Conservation (phyloP, 2,329 filamentous ascomycete species). For the Fusarium falciforme region DNA sequence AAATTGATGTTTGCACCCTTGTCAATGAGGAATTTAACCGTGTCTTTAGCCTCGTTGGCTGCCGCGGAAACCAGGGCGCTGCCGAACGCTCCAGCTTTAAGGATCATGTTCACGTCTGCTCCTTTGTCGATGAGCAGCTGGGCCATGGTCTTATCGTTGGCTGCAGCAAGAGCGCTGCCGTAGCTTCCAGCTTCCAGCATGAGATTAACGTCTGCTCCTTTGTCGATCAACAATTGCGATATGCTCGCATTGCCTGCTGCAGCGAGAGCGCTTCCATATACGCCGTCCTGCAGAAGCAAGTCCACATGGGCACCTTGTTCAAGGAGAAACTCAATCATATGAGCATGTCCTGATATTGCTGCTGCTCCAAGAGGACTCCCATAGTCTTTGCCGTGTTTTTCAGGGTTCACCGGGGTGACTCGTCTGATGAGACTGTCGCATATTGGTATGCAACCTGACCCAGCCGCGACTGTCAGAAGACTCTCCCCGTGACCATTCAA, state of each 20-base stretch:
- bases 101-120: neutral
- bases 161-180: neutral
- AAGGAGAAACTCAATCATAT: neutral
- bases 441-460: neutral
- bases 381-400: neutral
- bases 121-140: neutral
- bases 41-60: accelerated
- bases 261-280: neutral
- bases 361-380: neutral
- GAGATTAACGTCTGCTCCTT: too few relatives aligned
- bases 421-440: neutral
- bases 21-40: neutral
- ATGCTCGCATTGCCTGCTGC: neutral
- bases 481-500: neutral
- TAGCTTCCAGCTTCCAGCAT: too few relatives aligned
- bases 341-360: accelerated
- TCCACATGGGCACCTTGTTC: neutral
- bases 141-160: neutral
- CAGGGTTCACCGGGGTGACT: neutral
- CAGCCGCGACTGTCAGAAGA: neutral
- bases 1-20: neutral
- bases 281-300: neutral
- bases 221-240: too few relatives aligned
- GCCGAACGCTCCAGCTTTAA: neutral
- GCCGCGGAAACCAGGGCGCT: neutral